Evolutionary conservation across 805 yeast species (phyloP), one percentile per base, ranked within the genome.

Genomic region (Cyberlindnera subsufficiens): DNA sequence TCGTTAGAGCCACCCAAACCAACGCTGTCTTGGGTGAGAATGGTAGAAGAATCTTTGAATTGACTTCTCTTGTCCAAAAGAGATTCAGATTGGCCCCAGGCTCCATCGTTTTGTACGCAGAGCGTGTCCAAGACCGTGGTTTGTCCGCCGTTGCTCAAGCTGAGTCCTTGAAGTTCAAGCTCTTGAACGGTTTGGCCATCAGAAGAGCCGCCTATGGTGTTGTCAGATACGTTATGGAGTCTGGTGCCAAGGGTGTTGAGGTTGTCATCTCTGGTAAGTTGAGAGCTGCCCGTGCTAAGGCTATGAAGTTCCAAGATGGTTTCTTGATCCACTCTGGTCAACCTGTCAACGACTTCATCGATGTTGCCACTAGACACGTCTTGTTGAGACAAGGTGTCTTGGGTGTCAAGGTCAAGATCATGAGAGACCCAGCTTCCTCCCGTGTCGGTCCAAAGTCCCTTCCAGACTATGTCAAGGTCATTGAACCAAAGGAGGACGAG

Each of bases 321-420:
- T 93, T 93, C 96, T 87, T 93, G 93, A 93, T 93, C 82, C 99
- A 93, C 93, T 89, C 97, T 67, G 99, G 99, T 87, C 99, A 93
- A 81, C 99, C 99, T 77, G 93, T 91, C 73, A 82, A 78, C 63
- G 99, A 93, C 71, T 93, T 93, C 85, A 93, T 93, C 69, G 99
- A 93, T 76, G 76, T 82, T 69, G 99, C 99, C 64, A 90, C 96
- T 72, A 90, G 99, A 78, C 98, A 93, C 91, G 98, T 91, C 65
- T 80, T 93, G 72, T 85, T 93, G 81, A 90, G 98, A 82, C 98
- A 93, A 80, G 99, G 99, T 88, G 98, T 93, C 59, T 82, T 93
- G 69, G 99, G 99, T 84, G 84, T 93, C 72, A 91, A 87, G 84
- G 98, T 93, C 68, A 93, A 93, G 85, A 93, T 93, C 71, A 93